Percentiles rank a stretch among this genome's conserved stretches.
These are phyloP conservation scores for Neofusicoccum laricinum DNA, from an alignment of 2,329 filamentous ascomycete genomes.

Conservation along the genomic window DNA sequence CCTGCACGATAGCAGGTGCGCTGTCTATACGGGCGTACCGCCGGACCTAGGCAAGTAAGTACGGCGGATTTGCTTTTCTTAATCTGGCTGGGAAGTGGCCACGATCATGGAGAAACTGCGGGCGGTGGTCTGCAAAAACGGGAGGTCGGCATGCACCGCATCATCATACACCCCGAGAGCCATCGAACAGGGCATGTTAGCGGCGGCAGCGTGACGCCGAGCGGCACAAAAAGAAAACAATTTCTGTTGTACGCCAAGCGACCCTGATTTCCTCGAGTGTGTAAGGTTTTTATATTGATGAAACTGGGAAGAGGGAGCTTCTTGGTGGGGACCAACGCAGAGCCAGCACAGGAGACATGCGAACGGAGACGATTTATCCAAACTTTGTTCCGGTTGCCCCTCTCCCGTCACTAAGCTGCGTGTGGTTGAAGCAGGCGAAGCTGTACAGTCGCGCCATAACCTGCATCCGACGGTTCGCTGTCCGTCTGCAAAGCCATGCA, in stretches of 20 bases:
- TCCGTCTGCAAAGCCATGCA: background rate
- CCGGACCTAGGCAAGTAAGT: background rate
- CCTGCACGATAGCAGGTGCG: background rate
- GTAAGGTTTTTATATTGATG: background rate
- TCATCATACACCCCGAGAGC: background rate
- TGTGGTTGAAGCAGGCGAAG: background rate
- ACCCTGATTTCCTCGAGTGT: background rate
- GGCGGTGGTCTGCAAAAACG: background rate
- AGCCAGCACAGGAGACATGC: background rate
- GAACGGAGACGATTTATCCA: background rate
- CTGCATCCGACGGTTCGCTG: background rate
- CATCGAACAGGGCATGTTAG: background rate
- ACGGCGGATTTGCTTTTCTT: background rate
- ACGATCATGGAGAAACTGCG: background rate
- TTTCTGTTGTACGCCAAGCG: too few species aligned
- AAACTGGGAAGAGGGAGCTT: background rate
- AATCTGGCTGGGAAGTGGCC: background rate
- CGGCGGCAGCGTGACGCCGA: background rate
- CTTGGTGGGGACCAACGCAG: background rate
- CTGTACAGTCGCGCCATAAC: background rate
- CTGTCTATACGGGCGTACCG: background rate
- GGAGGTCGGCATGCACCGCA: background rate
- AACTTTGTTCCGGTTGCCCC: background rate
- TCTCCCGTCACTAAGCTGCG: background rate
- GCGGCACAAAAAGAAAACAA: background rate